Base-by-base conservation (phyloP, 1,139 yeast species). In the Nakaseomyces nivariensis region DNA sequence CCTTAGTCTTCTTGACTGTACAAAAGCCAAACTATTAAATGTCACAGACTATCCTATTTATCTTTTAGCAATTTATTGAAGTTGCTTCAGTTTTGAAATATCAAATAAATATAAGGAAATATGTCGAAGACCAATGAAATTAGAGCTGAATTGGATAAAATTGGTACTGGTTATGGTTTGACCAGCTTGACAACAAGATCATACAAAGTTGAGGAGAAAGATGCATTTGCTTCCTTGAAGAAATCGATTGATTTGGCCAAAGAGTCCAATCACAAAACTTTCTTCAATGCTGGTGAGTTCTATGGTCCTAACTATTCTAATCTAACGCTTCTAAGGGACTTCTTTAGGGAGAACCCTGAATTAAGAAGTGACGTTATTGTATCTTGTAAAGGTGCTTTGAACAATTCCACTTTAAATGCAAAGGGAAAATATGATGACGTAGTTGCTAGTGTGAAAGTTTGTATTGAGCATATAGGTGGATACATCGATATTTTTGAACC, bases 271-370 rank as follows among this genome's bases (percentile, higher is more conserved):
- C 81, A 79, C 33, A 76, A 76, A 50, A 76, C 75, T 33, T 74
- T 83, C 52, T 70, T 86, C 69, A 87, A 87, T 60, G 79, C 79
- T 34, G 95, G 94, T 51, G 92, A 83, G 58, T 85, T 87, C 61
- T 88, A 88, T 60, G 94, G 94, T 29, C 66, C 72, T 0, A 71
- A 75, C 45, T 70, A 67, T 49, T 67, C 70, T 56, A 81, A 81
- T 57, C 67, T 85, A 66, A 69, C 75, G 56, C 72, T 79, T 48
- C 61, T 85, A 43, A 70, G 76, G 49, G 75, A 74, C 9, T 87
- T 82, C 62, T 78, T 85, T 52, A 73, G 68, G n/a, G 70, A 73
- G 37, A 71, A 77, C 52, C 85, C 85, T 0, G 81, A 77, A 45
- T 68, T 70, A 48, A 72, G 78, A 45, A 69, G 75, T 49, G 70